phyloP scores from a whole-genome alignment of 2,329 filamentous ascomycete genomes.

The Fusarium cyanostomum region DNA sequence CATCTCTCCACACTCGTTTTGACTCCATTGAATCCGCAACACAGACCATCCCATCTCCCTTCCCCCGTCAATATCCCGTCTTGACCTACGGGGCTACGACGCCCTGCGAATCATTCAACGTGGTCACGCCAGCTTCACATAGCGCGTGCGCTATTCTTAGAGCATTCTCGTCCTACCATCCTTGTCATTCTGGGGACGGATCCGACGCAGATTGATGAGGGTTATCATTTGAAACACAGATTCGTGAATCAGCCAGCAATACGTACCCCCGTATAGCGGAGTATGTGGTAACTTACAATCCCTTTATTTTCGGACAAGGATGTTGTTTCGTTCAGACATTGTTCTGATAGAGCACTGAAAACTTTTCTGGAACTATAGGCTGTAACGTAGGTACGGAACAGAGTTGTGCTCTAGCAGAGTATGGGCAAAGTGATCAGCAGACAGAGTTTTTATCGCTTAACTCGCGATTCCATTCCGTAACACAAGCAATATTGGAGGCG shows the following conservation, averaged over 20 bases:
- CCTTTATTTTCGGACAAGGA: slow-evolving; percentile 1
- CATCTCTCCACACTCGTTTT: not conserved
- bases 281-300: not conserved
- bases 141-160: slow-evolving; percentile 13
- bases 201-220: not conserved
- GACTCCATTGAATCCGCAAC: not conserved
- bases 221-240: slow-evolving; percentile 20
- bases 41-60: slow-evolving; percentile 10
- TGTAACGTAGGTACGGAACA: no score
- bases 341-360: not conserved
- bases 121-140: slow-evolving; percentile 22
- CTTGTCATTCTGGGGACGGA: not conserved
- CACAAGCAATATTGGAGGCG: no score
- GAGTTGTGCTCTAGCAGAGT: no score
- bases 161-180: slow-evolving; percentile 2
- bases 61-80: slow-evolving; percentile 2
- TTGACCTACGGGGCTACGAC: not conserved
- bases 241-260: slow-evolving; percentile 5
- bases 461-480: no score
- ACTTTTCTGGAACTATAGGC: not conserved
- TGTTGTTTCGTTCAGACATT: not conserved
- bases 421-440: no score
- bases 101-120: slow-evolving; percentile 4
- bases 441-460: no score
- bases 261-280: not conserved